These are phyloP conservation scores for Tripidium arundinaceum DNA, from an alignment of 202 grass and related monocot species.

Conservation along the genomic window DNA sequence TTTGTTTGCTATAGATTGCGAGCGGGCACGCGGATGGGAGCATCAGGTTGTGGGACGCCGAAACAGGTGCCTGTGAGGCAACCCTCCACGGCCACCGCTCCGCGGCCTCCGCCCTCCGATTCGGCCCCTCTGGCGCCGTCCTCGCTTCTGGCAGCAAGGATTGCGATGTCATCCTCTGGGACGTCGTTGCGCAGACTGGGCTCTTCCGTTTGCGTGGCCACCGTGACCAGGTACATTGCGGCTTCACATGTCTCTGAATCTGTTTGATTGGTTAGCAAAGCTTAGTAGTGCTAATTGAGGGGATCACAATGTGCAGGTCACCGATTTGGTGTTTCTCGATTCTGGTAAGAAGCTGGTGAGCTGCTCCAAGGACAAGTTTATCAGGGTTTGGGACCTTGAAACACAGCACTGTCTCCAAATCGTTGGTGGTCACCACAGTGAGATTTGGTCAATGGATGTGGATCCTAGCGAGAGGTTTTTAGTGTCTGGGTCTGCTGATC, in stretches of 20 bases:
- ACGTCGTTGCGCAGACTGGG: constrained; percentile 75
- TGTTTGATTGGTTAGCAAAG: background rate
- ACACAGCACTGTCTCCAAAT: constrained; percentile 93
- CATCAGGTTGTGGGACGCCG: constrained; percentile 79
- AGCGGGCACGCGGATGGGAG: constrained; percentile 93
- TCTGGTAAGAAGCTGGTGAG: constrained; percentile 91
- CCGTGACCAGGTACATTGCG: constrained; percentile 66
- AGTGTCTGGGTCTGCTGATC: constrained; percentile 72
- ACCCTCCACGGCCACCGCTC: constrained; percentile 90
- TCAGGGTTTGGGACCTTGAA: constrained; percentile 95
- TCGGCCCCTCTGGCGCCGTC: constrained; percentile 54
- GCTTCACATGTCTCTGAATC: background rate
- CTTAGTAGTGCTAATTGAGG: background rate
- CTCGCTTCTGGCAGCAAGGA: constrained; percentile 92
- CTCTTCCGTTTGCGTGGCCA: constrained; percentile 80
- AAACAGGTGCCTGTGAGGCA: constrained; percentile 74
- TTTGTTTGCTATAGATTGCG: constrained; percentile 53
- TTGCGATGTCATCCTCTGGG: constrained; percentile 89
- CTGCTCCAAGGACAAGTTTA: constrained; percentile 92
- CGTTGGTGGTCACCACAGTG: constrained; percentile 66
- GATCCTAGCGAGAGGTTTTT: constrained; percentile 69
- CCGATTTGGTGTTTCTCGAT: constrained; percentile 79
- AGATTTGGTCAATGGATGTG: constrained; percentile 93
- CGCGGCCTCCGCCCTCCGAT: constrained; percentile 61
- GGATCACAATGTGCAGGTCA: constrained; percentile 51